Conservation (phyloP, 345 rosid species). For the Isatis tinctoria region DNA sequence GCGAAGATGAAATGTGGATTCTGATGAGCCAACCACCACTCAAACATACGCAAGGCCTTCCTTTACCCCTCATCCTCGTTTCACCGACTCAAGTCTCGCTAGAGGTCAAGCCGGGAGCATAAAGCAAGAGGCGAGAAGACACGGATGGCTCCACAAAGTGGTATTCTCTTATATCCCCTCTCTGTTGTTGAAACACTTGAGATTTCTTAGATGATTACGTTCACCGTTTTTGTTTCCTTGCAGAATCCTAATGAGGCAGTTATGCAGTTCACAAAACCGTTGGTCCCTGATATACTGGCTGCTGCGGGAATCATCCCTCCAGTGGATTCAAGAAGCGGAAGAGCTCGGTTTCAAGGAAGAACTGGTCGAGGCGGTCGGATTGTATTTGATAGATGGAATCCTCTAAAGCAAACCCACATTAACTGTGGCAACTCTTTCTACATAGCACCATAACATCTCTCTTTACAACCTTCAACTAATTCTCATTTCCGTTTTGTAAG, state of each 20-base stretch:
- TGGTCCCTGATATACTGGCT: conserved; percentile 74
- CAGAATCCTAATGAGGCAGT: conserved; percentile 91
- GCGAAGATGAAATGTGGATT: conserved; percentile 86
- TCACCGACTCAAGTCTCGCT: conserved; percentile 38
- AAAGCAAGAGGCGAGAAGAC: conserved; percentile 68
- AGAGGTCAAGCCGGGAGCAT: conserved; percentile 41
- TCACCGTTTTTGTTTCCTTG: background rate
- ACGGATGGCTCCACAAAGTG: conserved; percentile 82
- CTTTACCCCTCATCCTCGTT: conserved; percentile 39
- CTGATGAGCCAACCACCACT: conserved; percentile 63
- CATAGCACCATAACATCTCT: conserved; percentile 43
- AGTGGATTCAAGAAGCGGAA: conserved; percentile 16
- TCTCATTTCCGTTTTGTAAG: no score
- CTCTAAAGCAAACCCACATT: conserved; percentile 59
- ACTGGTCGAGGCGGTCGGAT: conserved; percentile 92
- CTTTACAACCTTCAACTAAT: background rate
- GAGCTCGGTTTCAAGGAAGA: conserved; percentile 68
- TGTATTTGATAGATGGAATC: conserved; percentile 91
- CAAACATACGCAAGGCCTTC: conserved; percentile 43
- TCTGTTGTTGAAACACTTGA: background rate
- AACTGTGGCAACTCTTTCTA: conserved; percentile 58
- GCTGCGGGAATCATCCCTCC: conserved; percentile 80
- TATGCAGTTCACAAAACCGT: conserved; percentile 75
- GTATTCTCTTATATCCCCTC: conserved; percentile 24
- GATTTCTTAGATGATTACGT: background rate